Evolutionary conservation across 2,329 filamentous ascomycete genomes (phyloP).

Genomic region (Tolypocladium capitatum): DNA sequence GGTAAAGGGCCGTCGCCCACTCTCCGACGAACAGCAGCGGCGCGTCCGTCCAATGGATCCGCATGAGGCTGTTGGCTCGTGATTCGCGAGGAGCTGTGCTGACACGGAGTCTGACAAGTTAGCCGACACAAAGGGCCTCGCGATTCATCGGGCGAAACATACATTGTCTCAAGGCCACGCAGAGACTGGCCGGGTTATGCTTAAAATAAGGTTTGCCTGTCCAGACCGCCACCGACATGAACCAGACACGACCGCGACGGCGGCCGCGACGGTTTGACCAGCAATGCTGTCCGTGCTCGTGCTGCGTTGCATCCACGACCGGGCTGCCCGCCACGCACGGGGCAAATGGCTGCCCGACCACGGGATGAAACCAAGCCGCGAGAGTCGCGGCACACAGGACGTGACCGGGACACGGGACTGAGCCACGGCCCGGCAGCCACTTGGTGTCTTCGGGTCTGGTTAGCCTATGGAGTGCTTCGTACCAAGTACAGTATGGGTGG

Average conservation of each 20-base stretch:
- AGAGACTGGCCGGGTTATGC: background rate
- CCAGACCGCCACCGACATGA: background rate
- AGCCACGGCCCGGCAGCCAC: background rate
- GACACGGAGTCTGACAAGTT: too few relatives aligned
- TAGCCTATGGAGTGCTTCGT: too few relatives aligned
- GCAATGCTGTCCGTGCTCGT: background rate
- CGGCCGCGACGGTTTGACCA: background rate
- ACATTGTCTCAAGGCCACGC: background rate
- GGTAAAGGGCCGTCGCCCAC: background rate
- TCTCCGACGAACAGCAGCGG: background rate
- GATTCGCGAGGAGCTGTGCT: background rate
- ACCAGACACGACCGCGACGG: background rate
- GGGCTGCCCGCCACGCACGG: background rate
- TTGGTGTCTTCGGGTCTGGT: background rate
- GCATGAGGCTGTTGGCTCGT: background rate
- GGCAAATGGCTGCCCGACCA: background rate
- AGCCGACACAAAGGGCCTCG: too few relatives aligned
- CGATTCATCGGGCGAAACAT: background rate
- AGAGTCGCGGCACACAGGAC: background rate
- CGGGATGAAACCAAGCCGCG: background rate
- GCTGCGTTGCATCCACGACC: background rate
- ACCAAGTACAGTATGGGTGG: too few relatives aligned
- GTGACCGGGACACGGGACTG: background rate
- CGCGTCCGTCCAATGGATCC: too few relatives aligned
- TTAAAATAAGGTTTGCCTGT: background rate